Base-by-base conservation (phyloP, 129 eudicot genomes). In the Apium graveolens region DNA sequence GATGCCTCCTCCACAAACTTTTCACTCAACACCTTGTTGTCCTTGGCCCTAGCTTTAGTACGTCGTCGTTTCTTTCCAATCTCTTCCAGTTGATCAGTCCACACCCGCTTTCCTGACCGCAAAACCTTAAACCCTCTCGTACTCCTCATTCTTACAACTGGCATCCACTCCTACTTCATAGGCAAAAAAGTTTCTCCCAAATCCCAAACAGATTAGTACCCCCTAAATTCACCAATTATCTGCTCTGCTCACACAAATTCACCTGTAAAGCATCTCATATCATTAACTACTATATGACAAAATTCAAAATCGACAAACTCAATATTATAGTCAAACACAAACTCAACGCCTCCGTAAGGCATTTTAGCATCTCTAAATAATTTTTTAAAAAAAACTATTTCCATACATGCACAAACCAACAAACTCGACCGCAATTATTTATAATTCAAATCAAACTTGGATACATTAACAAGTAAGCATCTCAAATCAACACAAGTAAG, bases 81-180 rank as follows among this genome's bases (percentile, higher is more conserved):
- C 29, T 75, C 80, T 4, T 46, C 71, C 2, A 84, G 83, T 37
- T 51, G 80, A 0, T 87, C 77, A 46, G 39, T 83, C 84, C 83
- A 87, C 42, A 89, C 55, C 78, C 87, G 76, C 75, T 90, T 73
- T 12, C 93, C 93, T 3, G 91, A 89, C 73, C 93, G 49, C 83
- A 89, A 76, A 26, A 89, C 87, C 87, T 82, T 2, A 83, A 86
- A 81, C 63, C 85, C 86, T 77, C 90, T 85, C 24, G 89, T 86
- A 37, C 77, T 83, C 51, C 91, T 80, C 93, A 89, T 89, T 43
- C 83, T 88, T 31, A 65, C 84, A 69, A 82, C 75, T 26, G 80
- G 75, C 80, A 78, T 78, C 65, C 53, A 73, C 16, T 29, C 75
- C 14, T 29, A 38, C 62, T 65, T 44, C 32, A 3, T 10, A 74